Evolutionary conservation across 2,329 filamentous ascomycete species (phyloP), one percentile per base, ranked within the genome.

Genomic region (Chaetomium sp.): DNA sequence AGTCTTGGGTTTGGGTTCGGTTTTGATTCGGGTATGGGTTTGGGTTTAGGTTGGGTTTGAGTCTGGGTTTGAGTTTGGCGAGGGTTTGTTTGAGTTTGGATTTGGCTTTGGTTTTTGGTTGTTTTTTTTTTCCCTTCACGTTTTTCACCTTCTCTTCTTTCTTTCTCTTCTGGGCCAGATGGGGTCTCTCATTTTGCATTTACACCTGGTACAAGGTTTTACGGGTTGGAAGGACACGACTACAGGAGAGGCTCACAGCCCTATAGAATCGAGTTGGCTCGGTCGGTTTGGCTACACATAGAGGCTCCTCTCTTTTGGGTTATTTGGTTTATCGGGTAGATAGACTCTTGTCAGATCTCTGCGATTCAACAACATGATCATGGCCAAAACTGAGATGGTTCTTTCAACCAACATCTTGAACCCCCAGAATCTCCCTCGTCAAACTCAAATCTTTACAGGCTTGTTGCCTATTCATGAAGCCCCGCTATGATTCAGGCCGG

Each of bases 241-340:
- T 62, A 55, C 51, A 62, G 21, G 25, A 56, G 25, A 42, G 59
- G 38, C 49, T 29, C 58, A 31, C 33, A 29, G 49, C 58, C 58
- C 29, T 60, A 23, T 29, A 29, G 38, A 42, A 42, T 6, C 38
- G 16, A n/a, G 38, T 42, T 42, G 38, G 38, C 4, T 2, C 7
- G 16, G 16, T n/a, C 38, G 7, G 35, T 16, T 42, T 42, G 38
- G 38, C 4, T 42, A 42, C 16, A n/a, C 38, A 42, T 42, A 23
- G n/a, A 47, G 7, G 45, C n/a, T 47, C 23, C 47, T 25, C 13
- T n/a, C n/a, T 23, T 54, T 21, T 12, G 6, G 27, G 27, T 29
- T 29, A 29, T 29, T 6, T 3, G n/a, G 13, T 53, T 42, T 38
- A 50, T 2, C 21, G 45, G 57, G 19, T 2, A 60, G 33, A 1